These are phyloP conservation scores for Albugo laibachii DNA, from an alignment of 352 stramenopile species.

Conservation along the genomic window DNA sequence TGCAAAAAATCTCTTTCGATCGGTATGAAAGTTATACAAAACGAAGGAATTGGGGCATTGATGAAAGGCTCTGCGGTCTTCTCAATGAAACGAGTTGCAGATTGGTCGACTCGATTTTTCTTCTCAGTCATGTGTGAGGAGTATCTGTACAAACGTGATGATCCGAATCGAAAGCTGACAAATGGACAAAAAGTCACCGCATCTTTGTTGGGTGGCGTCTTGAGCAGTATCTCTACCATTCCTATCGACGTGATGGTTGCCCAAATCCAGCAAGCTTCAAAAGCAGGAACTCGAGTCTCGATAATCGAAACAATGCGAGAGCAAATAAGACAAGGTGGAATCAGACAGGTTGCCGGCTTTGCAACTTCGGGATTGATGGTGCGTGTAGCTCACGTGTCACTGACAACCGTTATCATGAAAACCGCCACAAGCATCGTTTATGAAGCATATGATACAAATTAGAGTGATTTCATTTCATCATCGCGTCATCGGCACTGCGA, in stretches of 20 bases:
- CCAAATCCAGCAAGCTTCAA: slow-evolving; percentile 84
- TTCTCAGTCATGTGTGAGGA: slow-evolving; percentile 80
- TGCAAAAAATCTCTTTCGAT: slow-evolving; percentile 60
- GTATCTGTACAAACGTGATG: slow-evolving; percentile 40
- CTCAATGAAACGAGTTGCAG: slow-evolving; percentile 81
- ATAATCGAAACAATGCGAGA: slow-evolving; percentile 49
- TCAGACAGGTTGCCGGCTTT: slow-evolving; percentile 62
- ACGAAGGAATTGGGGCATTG: slow-evolving; percentile 68
- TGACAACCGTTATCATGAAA: slow-evolving; percentile 87
- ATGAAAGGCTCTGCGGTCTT: slow-evolving; percentile 88
- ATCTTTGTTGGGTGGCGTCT: slow-evolving; percentile 65
- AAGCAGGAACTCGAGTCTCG: slow-evolving; percentile 65
- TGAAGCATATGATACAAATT: slow-evolving; percentile 10
- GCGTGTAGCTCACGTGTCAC: slow-evolving; percentile 48
- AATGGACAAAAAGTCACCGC: slow-evolving; percentile 54
- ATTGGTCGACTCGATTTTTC: slow-evolving; percentile 86
- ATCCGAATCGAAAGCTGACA: slow-evolving; percentile 39
- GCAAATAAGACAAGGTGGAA: slow-evolving; percentile 51
- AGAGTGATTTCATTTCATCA: no score
- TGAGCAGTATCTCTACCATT: slow-evolving; percentile 67
- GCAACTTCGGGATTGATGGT: slow-evolving; percentile 64
- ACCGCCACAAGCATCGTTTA: slow-evolving; percentile 70
- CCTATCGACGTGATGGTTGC: slow-evolving; percentile 86
- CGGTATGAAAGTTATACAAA: slow-evolving; percentile 77
- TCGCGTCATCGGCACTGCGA: no score